These are phyloP conservation scores for Psophocarpus tetragonolobus DNA, from an alignment of 306 rosid species.

Conservation along the genomic window DNA sequence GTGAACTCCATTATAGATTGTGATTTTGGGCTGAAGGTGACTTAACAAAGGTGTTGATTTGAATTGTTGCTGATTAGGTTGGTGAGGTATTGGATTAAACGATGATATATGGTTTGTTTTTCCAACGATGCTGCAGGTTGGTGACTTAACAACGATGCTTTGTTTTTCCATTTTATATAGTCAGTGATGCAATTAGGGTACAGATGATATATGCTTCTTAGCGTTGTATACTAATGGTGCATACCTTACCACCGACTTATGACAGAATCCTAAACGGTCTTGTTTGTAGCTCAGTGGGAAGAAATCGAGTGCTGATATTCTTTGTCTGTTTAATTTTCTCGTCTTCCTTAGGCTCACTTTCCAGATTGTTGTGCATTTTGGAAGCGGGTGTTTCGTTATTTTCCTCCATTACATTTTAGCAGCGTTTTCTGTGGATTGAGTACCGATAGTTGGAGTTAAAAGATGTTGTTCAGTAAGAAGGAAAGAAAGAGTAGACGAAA, in stretches of 20 bases:
- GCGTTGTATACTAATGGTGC: constrained; percentile 43
- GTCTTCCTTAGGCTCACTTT: constrained; percentile 33
- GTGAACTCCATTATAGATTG: constrained; percentile 24
- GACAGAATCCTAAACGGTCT: constrained; percentile 35
- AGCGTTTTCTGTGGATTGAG: not conserved
- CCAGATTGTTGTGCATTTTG: not conserved
- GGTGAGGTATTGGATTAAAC: constrained; percentile 30
- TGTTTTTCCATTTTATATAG: constrained; percentile 7
- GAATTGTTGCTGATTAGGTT: constrained; percentile 16
- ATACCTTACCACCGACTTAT: constrained; percentile 32
- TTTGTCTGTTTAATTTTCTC: constrained; percentile 12
- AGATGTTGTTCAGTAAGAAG: too few species aligned
- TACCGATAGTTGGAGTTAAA: not conserved
- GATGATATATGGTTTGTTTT: too few species aligned
- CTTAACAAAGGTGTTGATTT: constrained; percentile 6
- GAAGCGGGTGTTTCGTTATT: constrained; percentile 7
- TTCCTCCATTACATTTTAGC: not conserved
- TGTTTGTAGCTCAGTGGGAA: constrained; percentile 33
- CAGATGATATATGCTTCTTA: constrained; percentile 28
- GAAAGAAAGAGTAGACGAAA: too few species aligned
- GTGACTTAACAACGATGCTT: too few species aligned
- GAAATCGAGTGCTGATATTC: constrained; percentile 26
- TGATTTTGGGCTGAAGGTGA: constrained; percentile 32
- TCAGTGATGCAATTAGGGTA: constrained; percentile 22
- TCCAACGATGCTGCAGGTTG: too few species aligned